Base-by-base conservation (phyloP, 2,329 filamentous ascomycete species). In the Penicillium sp. region DNA sequence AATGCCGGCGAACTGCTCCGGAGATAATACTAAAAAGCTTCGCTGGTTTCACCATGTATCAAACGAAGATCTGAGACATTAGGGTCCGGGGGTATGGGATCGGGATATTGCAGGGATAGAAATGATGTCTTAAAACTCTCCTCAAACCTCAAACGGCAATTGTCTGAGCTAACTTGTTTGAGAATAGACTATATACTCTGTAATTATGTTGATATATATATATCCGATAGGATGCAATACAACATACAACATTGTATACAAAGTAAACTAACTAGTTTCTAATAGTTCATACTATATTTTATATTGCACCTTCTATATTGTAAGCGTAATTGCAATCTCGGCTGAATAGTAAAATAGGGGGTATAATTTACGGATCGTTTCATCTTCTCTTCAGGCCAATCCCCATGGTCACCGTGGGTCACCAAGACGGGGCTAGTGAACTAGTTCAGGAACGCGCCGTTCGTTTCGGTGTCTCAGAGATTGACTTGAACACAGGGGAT, bases 351-450 rank as follows among this genome's bases (percentile, higher is more conserved):
- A 21, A 21, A 27, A 47, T 19, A 56, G 34, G 41, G 52, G 47
- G 7, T 7, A 25, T 31, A 47, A 52, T 47, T 47, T 46, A 41
- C 34, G 48, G 53, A 23, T 39, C n/a, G 64, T 66, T 66, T 66
- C 64, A 66, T 48, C 16, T 62, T 62, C 55, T 36, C n/a, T 8
- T 46, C 27, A 27, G 16, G 25, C 64, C 64, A 66, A 65, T 66
- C 63, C 47, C 21, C 29, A 19, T 5, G 7, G 25, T 15, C 46
- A 54, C 36, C 57, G 63, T 66, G 64, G 64, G 50, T 53, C 53
- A 34, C 49, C 57, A 59, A 65, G 56, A 61, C 58, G 23, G 25
- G 36, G 34, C 53, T 53, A 61, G 39, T 44, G 41, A 46, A 3
- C 36, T 53, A 53, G 54, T 7, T 16, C 41, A 56, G 49, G 54